Evolutionary conservation across 345 rosid species (phyloP), one percentile per base, ranked within the genome.

Genomic region (Lenwebbia sp.): DNA sequence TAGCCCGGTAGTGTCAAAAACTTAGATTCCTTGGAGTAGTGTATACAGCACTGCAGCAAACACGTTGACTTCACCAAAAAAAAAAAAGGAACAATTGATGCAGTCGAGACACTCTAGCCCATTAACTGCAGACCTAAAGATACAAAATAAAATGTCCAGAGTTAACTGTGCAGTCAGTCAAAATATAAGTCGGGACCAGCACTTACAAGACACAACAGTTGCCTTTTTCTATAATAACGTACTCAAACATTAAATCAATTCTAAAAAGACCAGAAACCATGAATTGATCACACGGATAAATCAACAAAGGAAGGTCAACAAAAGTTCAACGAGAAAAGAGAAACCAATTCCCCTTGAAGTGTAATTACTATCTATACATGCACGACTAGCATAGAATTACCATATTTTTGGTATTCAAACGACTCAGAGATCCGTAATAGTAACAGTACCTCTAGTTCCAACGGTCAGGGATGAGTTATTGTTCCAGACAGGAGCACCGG

Each of bases 401-500:
- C 25, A 65, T 65, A 17, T 33, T 11, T 33, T 65, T 65, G 60
- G 23, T 28, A 55, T 52, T 14, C 17, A 52, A 52, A 75, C 86
- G 26, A 82, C 40, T 41, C 25, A 7, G 78, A 37, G 78, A 70
- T 19, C 78, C 78, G 78, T 70, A 8, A 55, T 13, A 26, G 40
- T 7, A 50, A 49, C 17, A 14, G 21, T 91, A 93, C 99, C 99
- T 93, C 99, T 91, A 37, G 94, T 85, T 85, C 99, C 99, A 85
- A 96, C 92, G 55, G 99, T 95, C 91, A 95, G 83, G 60, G 98
- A 93, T 5, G 95, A 92, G 90, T 88, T 92, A 90, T 96, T 94
- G 94, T 95, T 96, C 90, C 93, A 95, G 54, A 96, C 93, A 0
- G 99, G 98, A 89, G 95, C 85, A 75, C 99, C 99, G 7, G 95